These are phyloP conservation scores for Millerago galiae DNA, from an alignment of 805 yeast species.

Conservation along the genomic window DNA sequence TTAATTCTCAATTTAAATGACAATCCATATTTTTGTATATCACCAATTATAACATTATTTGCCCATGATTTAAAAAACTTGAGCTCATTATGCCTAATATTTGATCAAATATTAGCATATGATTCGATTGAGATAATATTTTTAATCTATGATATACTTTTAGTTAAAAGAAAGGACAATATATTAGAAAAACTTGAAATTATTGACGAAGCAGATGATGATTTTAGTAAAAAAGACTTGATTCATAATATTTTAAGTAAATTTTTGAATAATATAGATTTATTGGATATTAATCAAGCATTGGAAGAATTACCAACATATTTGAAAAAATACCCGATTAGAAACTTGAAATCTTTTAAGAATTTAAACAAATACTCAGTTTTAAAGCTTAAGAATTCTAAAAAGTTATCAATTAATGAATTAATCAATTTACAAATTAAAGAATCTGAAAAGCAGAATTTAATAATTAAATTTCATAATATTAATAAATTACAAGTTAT, in stretches of 20 bases:
- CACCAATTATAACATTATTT: conserved; percentile 72
- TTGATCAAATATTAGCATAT: conserved; percentile 62
- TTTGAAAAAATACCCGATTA: conserved; percentile 2
- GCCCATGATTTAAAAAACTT: conserved; percentile 59
- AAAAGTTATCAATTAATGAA: neutral
- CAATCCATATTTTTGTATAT: conserved; percentile 62
- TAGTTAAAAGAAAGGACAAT: conserved; percentile 38
- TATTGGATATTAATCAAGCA: conserved; percentile 23
- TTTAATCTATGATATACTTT: conserved; percentile 54
- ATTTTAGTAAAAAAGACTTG: conserved; percentile 30
- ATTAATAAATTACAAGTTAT: conserved; percentile 3
- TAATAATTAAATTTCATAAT: neutral
- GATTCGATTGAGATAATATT: conserved; percentile 48
- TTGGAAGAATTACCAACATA: conserved; percentile 18
- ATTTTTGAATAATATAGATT: conserved; percentile 18
- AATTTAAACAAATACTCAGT: conserved; percentile 24
- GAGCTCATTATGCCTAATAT: conserved; percentile 47
- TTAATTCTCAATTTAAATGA: conserved; percentile 37
- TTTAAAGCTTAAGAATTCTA: conserved; percentile 17
- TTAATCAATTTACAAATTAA: conserved; percentile 1
- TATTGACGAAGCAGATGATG: conserved; percentile 25
- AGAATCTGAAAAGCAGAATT: neutral
- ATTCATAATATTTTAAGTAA: conserved; percentile 34
- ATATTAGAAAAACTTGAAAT: conserved; percentile 28
- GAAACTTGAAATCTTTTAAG: conserved; percentile 6